These are phyloP conservation scores for Fagopyrum esculentum DNA, from an alignment of 148 eudicot species.

Conservation along the genomic window DNA sequence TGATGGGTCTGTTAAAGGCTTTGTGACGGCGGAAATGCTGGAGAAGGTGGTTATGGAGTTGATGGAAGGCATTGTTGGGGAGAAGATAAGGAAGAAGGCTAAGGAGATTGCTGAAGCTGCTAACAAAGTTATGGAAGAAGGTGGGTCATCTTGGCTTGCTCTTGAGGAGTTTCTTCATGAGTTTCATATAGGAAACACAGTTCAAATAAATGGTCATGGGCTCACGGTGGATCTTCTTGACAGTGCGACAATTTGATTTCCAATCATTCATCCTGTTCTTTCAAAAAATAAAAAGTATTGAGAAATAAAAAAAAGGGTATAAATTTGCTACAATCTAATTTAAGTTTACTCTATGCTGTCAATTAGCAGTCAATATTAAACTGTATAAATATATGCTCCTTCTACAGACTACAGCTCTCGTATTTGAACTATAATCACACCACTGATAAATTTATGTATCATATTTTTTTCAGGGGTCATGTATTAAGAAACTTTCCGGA, in stretches of 20 bases:
- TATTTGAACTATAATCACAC: neutral
- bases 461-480: conserved; percentile 64
- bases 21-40: conserved; percentile 41
- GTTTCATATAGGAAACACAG: neutral
- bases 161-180: conserved; percentile 37
- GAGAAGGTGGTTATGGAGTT: conserved; percentile 38
- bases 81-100: conserved; percentile 32
- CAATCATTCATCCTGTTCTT: no score
- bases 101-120: conserved; percentile 34
- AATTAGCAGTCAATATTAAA: neutral
- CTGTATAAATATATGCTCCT: neutral
- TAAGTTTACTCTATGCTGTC: neutral
- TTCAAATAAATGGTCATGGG: no score
- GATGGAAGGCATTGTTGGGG: conserved; percentile 55
- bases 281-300: no score
- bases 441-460: neutral
- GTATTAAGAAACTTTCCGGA: conserved; percentile 79
- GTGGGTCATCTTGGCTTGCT: conserved; percentile 55
- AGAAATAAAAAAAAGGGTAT: no score
- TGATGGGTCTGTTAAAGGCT: conserved; percentile 44
- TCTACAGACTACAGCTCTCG: neutral
- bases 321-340: neutral
- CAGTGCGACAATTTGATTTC: no score
- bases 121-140: conserved; percentile 34
- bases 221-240: no score